phyloP scores from a whole-genome alignment of 1,284 basidiomycete genomes.

The Papiliotrema flavescens region DNA sequence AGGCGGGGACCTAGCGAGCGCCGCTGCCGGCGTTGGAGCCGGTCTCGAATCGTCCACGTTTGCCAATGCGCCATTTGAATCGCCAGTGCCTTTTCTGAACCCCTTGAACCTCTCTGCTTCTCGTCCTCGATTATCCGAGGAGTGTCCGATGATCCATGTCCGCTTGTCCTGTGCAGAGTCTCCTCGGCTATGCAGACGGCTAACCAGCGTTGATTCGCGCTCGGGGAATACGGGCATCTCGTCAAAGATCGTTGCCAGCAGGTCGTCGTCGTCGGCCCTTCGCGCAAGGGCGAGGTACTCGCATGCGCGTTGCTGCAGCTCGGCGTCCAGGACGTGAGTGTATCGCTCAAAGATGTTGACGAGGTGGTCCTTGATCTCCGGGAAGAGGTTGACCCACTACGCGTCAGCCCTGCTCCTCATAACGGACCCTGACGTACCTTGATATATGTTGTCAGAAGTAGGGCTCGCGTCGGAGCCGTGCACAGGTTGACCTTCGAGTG shows the following conservation, averaged over 20 bases:
- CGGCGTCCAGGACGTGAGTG: constrained; percentile 93
- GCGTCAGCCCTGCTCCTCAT: too few species aligned
- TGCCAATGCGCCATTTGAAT: constrained; percentile 10
- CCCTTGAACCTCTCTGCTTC: constrained; percentile 57
- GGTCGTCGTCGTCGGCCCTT: constrained; percentile 79
- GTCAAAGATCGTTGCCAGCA: constrained; percentile 91
- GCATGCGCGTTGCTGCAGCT: constrained; percentile 96
- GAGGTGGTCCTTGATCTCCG: constrained; percentile 93
- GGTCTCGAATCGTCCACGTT: constrained; percentile 26
- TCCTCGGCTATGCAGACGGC: constrained; percentile 79
- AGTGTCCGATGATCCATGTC: constrained; percentile 92
- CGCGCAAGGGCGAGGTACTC: constrained; percentile 85
- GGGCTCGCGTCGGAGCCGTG: constrained; percentile 82
- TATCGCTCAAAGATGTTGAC: constrained; percentile 96
- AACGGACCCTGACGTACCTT: constrained; percentile 70
- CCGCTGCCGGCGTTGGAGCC: constrained; percentile 1
- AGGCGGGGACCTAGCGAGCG: background rate
- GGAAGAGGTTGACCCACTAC: constrained; percentile 84
- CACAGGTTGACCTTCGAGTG: constrained; percentile 96
- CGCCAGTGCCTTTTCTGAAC: constrained; percentile 46
- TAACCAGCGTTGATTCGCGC: constrained; percentile 82
- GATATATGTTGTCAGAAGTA: constrained; percentile 94
- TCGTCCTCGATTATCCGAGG: constrained; percentile 78
- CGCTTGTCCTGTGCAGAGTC: constrained; percentile 88
- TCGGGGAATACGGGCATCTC: constrained; percentile 99